A percentile compares a stretch with the other conserved stretches of the same genome.
Evolutionary conservation across 495 filamentous ascomycete species (phyloP).

Genomic region (Neurospora sp.): DNA sequence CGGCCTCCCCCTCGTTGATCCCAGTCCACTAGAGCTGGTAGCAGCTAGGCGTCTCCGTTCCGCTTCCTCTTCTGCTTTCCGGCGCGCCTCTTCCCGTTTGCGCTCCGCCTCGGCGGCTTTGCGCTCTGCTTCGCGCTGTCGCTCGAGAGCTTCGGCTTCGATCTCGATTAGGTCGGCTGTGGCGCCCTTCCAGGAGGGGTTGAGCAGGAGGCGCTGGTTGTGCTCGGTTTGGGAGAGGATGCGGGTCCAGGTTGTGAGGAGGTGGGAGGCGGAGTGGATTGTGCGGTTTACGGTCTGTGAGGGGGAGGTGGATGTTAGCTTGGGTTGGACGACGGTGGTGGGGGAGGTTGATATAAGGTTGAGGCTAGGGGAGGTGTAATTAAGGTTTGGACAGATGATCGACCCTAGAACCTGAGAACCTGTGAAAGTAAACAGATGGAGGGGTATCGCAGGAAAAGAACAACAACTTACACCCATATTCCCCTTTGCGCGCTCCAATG

Average conservation of each 20-base stretch:
- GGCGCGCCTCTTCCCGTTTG: slow-evolving; percentile 58
- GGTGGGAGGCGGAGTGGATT: slow-evolving; percentile 75
- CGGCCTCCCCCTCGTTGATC: slow-evolving; percentile 13
- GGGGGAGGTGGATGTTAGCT: not conserved
- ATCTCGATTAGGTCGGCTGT: slow-evolving; percentile 72
- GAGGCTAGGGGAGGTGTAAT: not conserved
- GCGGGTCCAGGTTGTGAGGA: slow-evolving; percentile 93
- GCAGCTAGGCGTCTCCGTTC: slow-evolving; percentile 38
- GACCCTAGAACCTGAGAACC: not conserved
- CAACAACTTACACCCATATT: slow-evolving; percentile 72
- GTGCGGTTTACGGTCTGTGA: slow-evolving; percentile 73
- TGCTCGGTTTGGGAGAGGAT: slow-evolving; percentile 96
- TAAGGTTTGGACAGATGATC: not conserved
- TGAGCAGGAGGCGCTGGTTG: slow-evolving; percentile 84
- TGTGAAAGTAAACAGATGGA: not conserved
- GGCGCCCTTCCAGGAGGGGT: slow-evolving; percentile 82
- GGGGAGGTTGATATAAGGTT: too few relatives aligned
- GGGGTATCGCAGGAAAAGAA: not conserved
- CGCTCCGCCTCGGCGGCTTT: slow-evolving; percentile 64
- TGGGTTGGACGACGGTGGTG: too few relatives aligned
- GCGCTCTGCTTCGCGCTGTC: slow-evolving; percentile 64
- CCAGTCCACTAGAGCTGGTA: too few relatives aligned
- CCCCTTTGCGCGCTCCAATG: slow-evolving; percentile 67
- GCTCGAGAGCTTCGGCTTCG: slow-evolving; percentile 62
- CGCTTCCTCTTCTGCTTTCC: slow-evolving; percentile 66